Evolutionary conservation across 345 rosid species (phyloP), one percentile per base, ranked within the genome.

Genomic region (Turnera subulata): DNA sequence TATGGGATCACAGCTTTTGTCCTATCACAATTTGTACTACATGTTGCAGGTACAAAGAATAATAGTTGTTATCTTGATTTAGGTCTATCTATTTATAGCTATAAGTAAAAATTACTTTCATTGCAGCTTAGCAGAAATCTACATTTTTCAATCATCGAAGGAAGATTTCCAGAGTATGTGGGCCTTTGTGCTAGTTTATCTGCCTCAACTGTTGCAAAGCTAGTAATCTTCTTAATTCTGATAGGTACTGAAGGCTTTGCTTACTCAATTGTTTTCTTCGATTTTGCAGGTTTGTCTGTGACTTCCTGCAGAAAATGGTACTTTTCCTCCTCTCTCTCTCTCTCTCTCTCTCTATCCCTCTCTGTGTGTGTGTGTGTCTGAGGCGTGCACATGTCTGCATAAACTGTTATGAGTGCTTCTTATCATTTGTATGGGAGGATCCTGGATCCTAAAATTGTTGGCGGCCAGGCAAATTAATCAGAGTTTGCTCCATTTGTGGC

Each of bases 1-100:
- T 1, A 87, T 84, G 91, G 95, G 95, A 40, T 84, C 95, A 24
- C 91, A 84, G 69, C 95, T 87, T 73, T 63, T 87, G 24, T 87
- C 91, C 18, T 84, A 82, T 61, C 91, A 87, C 62, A 87, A 87
- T 78, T 62, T 87, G 65, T 67, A 84, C 64, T 80, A 80, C 74
- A 84, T 87, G 88, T 55, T 81, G 84, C 67, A 74, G 88, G 84
- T 81, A 66, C 15, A 18, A 25, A 43, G 35, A 24, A 33, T 5
- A 9, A 13, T 22, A 11, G 45, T 0, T 50, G 21, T 32, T 61
- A 52, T 59, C 44, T 56, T 44, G 15, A 20, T 49, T 43, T 43
- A 47, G 55, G 50, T 21, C 23, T 61, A 29, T 19, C 52, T 51
- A 23, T 50, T 48, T 45, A 51, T 33, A 20, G 44, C 52, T 17